A percentile compares a stretch with the other conserved stretches of the same genome.
Conservation (phyloP, 805 yeast species). For the Saccharomycopsis fibuligera region DNA sequence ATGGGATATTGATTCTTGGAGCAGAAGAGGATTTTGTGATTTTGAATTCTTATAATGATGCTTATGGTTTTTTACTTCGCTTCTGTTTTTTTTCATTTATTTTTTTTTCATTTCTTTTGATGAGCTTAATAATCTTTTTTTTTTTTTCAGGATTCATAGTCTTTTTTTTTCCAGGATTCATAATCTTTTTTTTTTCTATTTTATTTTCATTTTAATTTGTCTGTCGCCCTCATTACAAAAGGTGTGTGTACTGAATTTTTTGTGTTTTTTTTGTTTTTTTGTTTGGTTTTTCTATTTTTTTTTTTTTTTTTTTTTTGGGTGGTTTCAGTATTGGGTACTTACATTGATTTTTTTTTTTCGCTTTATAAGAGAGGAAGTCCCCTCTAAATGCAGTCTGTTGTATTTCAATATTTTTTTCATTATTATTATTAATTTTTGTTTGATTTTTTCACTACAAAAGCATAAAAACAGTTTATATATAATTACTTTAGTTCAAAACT, state of each 20-base stretch:
- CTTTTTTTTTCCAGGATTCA: background rate
- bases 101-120: background rate
- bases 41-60: slow-evolving; percentile 8
- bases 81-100: background rate
- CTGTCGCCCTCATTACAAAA: background rate
- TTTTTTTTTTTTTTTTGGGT: no score
- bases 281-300: background rate
- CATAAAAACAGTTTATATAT: no score
- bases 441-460: no score
- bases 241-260: background rate
- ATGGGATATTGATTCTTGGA: slow-evolving; percentile 66
- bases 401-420: no score
- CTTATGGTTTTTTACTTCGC: background rate
- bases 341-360: no score
- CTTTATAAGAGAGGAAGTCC: no score
- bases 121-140: background rate
- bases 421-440: no score
- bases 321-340: no score
- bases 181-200: background rate
- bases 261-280: background rate
- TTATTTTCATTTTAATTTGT: no score
- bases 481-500: no score
- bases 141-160: background rate
- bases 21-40: slow-evolving; percentile 44
- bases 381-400: no score